phyloP scores from a whole-genome alignment of 495 filamentous ascomycete genomes.

The Aspergillus sparsus region DNA sequence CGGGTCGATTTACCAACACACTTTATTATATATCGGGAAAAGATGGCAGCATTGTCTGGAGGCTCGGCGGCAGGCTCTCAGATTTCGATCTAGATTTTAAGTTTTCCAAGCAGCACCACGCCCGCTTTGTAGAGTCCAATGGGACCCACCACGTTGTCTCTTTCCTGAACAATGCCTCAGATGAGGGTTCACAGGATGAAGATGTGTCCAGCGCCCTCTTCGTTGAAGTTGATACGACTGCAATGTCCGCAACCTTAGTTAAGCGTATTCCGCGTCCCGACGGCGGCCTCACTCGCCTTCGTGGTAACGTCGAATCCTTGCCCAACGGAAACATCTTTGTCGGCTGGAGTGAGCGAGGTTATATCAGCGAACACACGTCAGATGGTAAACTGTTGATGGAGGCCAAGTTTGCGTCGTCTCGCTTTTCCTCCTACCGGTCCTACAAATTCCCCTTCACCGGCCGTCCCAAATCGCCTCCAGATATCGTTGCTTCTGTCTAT shows the following conservation, averaged over 20 bases:
- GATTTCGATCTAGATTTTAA: conserved; percentile 49
- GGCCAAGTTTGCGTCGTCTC: conserved; percentile 36
- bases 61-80: conserved; percentile 50
- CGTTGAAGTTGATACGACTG: conserved; percentile 51
- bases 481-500: conserved; percentile 39
- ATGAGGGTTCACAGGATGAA: conserved; percentile 42
- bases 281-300: conserved; percentile 54
- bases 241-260: conserved; percentile 46
- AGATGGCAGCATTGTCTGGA: conserved; percentile 59
- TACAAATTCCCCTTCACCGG: conserved; percentile 45
- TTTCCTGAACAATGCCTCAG: conserved; percentile 57
- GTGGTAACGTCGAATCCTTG: conserved; percentile 59
- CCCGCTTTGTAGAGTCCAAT: conserved; percentile 53
- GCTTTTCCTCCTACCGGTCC: conserved; percentile 45
- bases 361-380: conserved; percentile 56
- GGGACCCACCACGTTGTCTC: conserved; percentile 53
- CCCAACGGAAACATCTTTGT: conserved; percentile 57
- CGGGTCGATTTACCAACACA: conserved; percentile 55
- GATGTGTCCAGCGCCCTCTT: conserved; percentile 54
- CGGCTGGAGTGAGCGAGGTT: conserved; percentile 60
- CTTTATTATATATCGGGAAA: conserved; percentile 59
- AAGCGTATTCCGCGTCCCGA: conserved; percentile 50
- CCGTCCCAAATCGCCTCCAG: conserved; percentile 36
- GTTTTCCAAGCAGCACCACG: conserved; percentile 64
- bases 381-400: conserved; percentile 56